Evolutionary conservation across 345 rosid genomes (phyloP), one percentile per base, ranked within the genome.

Genomic region (Trapa incisa): DNA sequence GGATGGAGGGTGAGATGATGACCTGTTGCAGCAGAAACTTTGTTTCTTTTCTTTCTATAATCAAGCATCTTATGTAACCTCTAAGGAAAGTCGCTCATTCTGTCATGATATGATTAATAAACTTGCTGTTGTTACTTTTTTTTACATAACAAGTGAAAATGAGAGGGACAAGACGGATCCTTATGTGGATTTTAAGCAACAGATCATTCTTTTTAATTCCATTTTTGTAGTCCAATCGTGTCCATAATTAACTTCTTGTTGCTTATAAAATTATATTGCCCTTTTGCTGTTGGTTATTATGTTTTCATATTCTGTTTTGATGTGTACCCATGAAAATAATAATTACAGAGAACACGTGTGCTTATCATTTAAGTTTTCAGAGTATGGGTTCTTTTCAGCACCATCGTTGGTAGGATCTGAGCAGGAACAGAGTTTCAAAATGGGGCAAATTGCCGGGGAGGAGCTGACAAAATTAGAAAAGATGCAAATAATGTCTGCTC

Each of bases 371-470:
- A 41, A 3, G 43, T 8, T 41, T 41, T 41, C 43, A 41, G 43
- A 3, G 43, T 41, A 8, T 41, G 43, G 43, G 7, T 41, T 41
- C 43, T 8, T 3, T 41, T 41, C 4, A 41, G 43, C 43, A 3
- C 35, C 32, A 60, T 64, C 68, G 61, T 39, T 69, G 66, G 65
- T 45, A 72, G 75, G 72, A 67, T 69, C 70, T 57, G 68, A 68
- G 71, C 71, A 75, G 62, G 43, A 8, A 8, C 6, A 41, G 67
- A 8, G 43, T 4, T 8, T 35, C 37, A 35, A 71, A 74, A 86
- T 91, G 99, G 97, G 95, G 73, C 86, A 95, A 41, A 86, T 85
- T 72, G 83, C 83, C 43, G 91, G 78, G 68, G 97, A 87, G 67
- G 87, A 86, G 81, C 79, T 84, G 61, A 82, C 72, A 77, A 87